A percentile compares a stretch with the other conserved stretches of the same genome.
Evolutionary conservation across 148 eudicot species (phyloP).

Genomic region (Rhododendron molle): DNA sequence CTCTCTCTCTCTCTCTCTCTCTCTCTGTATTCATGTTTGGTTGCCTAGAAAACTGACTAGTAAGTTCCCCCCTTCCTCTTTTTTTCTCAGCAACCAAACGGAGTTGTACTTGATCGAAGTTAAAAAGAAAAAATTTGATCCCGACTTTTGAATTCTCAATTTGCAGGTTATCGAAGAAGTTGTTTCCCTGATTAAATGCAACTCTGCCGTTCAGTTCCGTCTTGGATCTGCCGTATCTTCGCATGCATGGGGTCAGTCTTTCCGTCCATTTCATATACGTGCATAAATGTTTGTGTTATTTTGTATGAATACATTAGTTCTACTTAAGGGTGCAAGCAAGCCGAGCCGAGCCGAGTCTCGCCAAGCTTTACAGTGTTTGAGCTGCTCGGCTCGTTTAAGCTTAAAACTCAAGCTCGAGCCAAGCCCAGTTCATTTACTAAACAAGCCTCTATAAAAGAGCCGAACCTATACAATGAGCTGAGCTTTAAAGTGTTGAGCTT

Average conservation of each 20-base stretch:
- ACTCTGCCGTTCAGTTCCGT: conserved; percentile 1
- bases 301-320: not conserved
- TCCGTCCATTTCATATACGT: not conserved
- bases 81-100: not conserved
- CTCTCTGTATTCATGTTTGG: not conserved
- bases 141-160: not conserved
- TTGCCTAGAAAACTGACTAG: not conserved
- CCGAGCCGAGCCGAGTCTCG: too few species aligned
- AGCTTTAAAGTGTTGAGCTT: too few species aligned
- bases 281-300: not conserved
- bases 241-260: conserved; percentile 26
- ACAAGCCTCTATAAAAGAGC: too few species aligned
- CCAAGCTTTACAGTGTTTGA: too few species aligned
- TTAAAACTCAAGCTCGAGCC: not conserved
- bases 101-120: not conserved
- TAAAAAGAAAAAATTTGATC: not conserved
- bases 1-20: not conserved
- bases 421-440: too few species aligned
- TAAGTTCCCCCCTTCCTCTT: not conserved
- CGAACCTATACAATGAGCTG: too few species aligned
- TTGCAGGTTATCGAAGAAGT: conserved; percentile 4
- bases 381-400: too few species aligned
- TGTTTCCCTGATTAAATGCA: conserved; percentile 8
- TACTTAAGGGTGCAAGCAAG: too few species aligned
- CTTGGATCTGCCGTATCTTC: conserved; percentile 14